Evolutionary conservation across 148 eudicot genomes (phyloP).

Genomic region (Vaccinium myrtillus): DNA sequence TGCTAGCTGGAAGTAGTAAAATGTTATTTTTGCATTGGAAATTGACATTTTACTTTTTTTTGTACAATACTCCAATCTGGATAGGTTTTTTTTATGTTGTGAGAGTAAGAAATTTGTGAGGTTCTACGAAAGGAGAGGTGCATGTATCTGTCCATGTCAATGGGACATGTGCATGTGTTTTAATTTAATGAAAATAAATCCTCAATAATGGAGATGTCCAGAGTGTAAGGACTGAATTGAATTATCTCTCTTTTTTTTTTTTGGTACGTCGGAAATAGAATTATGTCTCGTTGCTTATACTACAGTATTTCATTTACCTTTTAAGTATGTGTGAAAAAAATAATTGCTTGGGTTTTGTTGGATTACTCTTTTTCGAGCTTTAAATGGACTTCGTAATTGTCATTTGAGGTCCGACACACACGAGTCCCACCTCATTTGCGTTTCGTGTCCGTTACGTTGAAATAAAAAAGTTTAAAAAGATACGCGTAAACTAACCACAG

Average conservation of each 20-base stretch:
- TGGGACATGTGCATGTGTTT: conserved; percentile 15
- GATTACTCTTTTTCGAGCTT: neutral
- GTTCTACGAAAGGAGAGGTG: neutral
- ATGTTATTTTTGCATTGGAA: neutral
- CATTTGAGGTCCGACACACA: neutral
- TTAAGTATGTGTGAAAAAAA: neutral
- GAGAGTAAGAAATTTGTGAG: neutral
- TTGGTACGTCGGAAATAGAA: too few species aligned
- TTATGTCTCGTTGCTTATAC: neutral
- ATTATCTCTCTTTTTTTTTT: neutral
- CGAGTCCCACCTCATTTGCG: too few species aligned
- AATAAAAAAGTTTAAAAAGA: too few species aligned
- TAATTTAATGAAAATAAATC: neutral
- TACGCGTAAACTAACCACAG: too few species aligned
- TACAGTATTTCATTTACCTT: neutral
- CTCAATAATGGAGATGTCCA: neutral
- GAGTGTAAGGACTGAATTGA: neutral
- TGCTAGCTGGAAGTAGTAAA: neutral
- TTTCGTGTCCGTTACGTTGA: too few species aligned
- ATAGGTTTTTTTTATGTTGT: neutral
- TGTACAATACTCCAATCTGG: neutral
- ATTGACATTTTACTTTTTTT: neutral
- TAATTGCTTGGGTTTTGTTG: neutral
- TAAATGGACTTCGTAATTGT: neutral
- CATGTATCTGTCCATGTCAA: conserved; percentile 11